Base-by-base conservation (phyloP, 306 rosid genomes). In the Morella rubra region DNA sequence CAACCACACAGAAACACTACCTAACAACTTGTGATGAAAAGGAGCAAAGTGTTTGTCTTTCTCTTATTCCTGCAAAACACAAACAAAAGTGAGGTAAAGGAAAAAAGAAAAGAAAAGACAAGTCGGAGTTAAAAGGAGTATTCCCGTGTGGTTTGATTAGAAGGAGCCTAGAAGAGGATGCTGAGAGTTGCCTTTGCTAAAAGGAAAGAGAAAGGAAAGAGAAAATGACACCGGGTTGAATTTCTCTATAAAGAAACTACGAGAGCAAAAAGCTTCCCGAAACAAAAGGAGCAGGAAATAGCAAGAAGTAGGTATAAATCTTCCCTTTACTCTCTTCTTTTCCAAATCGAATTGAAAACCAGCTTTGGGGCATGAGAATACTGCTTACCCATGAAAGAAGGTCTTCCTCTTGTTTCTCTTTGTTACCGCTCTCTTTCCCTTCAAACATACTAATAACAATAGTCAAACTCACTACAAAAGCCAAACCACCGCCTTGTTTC, bases 81-180 rank as follows among this genome's bases (percentile, higher is more conserved):
- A 59, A 59, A 78, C 87, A 77, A 83, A 82, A 81, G 75, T 54
- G 75, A 79, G 88, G 68, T 77, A 81, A 78, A 84, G 84, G 60
- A 68, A 77, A 77, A 59, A 66, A 71, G 77, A 42, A 47, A 61
- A 50, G 70, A 82, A 51, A 72, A 73, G 86, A 85, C 79, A 87
- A 87, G 83, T 68, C 65, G 67, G 87, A 80, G 85, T 79, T 75
- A 82, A 86, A 89, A 87, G 88, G 73, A 84, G 96, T 81, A 85
- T 88, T 95, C 93, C 49, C 93, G 98, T 93, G 97, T 80, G 92
- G 89, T 84, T 65, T 84, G 91, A 87, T 81, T 83, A 89, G 85
- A 89, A 81, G 67, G 84, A 79, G 82, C 72, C 79, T 68, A 70
- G 65, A 44, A 81, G 71, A 76, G 79, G 82, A 22, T 72, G 74